Base-by-base conservation (phyloP, 495 filamentous ascomycete genomes). In the Cercophora sp. region DNA sequence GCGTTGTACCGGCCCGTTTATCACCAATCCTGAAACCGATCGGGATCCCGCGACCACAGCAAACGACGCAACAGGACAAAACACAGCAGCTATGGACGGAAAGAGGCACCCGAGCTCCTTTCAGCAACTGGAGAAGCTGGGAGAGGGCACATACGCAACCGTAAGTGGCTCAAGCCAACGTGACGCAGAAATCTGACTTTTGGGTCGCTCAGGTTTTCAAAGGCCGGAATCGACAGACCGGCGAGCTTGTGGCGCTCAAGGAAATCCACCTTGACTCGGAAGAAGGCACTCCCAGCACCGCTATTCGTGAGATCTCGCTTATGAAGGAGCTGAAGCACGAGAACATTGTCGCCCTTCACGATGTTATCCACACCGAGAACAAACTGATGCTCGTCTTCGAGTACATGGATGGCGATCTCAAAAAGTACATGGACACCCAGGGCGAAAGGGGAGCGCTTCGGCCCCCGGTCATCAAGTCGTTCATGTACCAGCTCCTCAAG, bases 271-370 rank as follows among this genome's bases (percentile, higher is more conserved):
- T 99, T 45, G 93, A 99, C 64, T 94, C 89, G 45, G 93, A 99
- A 78, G 93, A 99, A 75, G 93, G 93, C 42, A 97, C 95, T 0
- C 93, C 93, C 0, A 91, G 86, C n/a, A 99, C 93, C 10, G 93
- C 93, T 29, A 99, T 99, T 66, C 90, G 93, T 39, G 93, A 98
- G 71, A 98, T 98, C 64, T 96, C 90, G 0, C 77, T 99, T 24
- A 96, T 99, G 87, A 99, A 99, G 72, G 93, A 99, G 70, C 81
- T 97, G 63, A 97, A 96, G 70, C 90, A 99, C 71, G 88, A 95
- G 61, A 96, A 95, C 66, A 96, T 97, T 53, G 92, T 99, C 50
- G 91, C 88, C 42, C 85, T 99, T 1, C 86, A 97, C 76, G 94
- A 99, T 74, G 95, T 99, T 26, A 96, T 99, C 60, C 93, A 99